Base-by-base conservation (phyloP, 2,329 filamentous ascomycete genomes). In the Pseudogymnoascus sp. region DNA sequence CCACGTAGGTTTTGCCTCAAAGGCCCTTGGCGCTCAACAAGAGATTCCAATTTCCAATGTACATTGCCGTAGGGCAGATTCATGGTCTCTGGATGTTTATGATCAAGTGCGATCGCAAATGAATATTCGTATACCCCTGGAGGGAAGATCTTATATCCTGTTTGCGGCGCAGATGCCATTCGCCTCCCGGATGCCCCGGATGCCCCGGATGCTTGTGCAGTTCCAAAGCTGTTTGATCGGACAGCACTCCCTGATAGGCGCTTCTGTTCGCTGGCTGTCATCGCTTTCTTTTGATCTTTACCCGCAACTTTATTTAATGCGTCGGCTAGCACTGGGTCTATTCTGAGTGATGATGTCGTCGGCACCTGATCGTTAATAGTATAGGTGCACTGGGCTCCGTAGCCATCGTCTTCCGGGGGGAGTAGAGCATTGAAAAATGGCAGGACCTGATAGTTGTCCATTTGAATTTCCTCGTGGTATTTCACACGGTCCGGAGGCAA, bases 351-450 rank as follows among this genome's bases (percentile, higher is more conserved):
- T 6, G 68, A 66, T 14, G 62, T 63, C 37, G 68, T 66, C 2
- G 66, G 66, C 50, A 25, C 25, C 41, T 66, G 68, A 20, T 70
- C 62, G 57, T 66, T 64, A n/a, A 71, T 72, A 2, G 72, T 73
- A 70, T 81, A 86, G 4, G 75, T 81, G 74, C 84, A 87, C 65
- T 83, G 80, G 65, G 84, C 84, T n/a, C 84, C 84, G 67, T 81
- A 87, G 2, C 69, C 68, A 57, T 83, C 80, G 15, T 78, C 80
- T 67, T 84, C 81, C 78, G 82, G 83, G 61, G 83, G 79, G 64
- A 85, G 82, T 70, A 82, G 77, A 57, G 89, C 88, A 69, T 97
- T 95, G 79, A 97, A 99, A 71, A 97, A 97, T 0, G 88, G 93
- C 75, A 91, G 86, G 15, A 86, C 93, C 70, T 97, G 92, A 39